Evolutionary conservation across 768 basidiomycete species (phyloP), one percentile per base, ranked within the genome.

Genomic region (Trametes cingulata): DNA sequence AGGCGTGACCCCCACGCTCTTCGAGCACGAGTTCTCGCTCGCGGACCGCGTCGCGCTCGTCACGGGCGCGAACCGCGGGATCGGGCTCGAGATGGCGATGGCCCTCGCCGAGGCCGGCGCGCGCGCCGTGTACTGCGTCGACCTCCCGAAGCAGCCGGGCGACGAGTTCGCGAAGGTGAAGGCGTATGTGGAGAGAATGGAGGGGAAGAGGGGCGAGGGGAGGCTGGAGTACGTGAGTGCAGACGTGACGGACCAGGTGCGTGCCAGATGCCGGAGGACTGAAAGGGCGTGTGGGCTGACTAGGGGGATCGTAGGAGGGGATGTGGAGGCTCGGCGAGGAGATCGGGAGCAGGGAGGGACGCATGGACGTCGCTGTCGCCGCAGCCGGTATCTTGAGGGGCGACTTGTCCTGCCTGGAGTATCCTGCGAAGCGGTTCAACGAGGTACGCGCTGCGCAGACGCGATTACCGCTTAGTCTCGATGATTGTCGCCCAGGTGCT

Each of bases 51-150:
- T 76, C 37, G 76, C 69, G 27, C 66, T 78, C 46, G 76, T 79
- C 15, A 72, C 75, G 17, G 77, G 77, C 8, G 78, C 62, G 15
- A 73, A 76, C 62, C 75, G 76, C 33, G 78, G 91, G 0, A 80
- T 93, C 13, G 91, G 91, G 3, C 82, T 93, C 12, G 91, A 93
- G 74, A 87, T 88, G 86, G 88, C 89, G 29, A 73, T 91, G 50
- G 83, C 85, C 1, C 74, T 92, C 35, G 82, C 82, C 33, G 91
- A 92, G 74, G 86, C 83, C 14, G 90, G 90, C 20, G 86, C 87
- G 9, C 65, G 70, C 14, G 85, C 77, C 0, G 78, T 90, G 12
- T 90, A 90, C 69, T 88, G 87, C 67, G 72, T 90, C 8, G 89
- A 90, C 69, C 75, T 90, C 6, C 81, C 86, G 1, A 60, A 68